phyloP scores from a whole-genome alignment of 208 protist genomes.

The Kentomonas sorsogonicus region DNA sequence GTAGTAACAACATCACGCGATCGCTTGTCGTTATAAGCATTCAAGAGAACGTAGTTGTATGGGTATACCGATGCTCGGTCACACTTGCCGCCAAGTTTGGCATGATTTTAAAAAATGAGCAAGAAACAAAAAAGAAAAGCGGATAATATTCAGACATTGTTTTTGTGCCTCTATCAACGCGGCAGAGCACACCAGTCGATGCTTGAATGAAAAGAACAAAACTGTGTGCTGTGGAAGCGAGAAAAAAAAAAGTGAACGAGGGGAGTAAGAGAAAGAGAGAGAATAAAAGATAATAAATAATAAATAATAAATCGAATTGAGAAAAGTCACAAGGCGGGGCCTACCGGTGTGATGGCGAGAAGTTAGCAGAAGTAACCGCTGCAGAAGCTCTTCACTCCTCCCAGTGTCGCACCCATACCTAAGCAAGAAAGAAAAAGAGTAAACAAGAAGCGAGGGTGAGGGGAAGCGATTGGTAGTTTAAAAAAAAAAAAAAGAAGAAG shows the following conservation, averaged over 20 bases:
- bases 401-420: neutral
- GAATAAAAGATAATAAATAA: too few relatives aligned
- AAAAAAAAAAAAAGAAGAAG: conserved; percentile 6
- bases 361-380: too few relatives aligned
- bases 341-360: too few relatives aligned
- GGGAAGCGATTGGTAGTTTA: neutral
- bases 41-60: too few relatives aligned
- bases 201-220: too few relatives aligned
- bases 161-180: neutral
- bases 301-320: too few relatives aligned
- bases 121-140: conserved; percentile 12
- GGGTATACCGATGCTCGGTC: too few relatives aligned
- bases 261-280: too few relatives aligned
- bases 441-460: neutral
- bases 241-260: neutral
- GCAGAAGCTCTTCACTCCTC: too few relatives aligned
- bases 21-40: too few relatives aligned
- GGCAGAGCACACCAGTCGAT: neutral
- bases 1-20: too few relatives aligned
- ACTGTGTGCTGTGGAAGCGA: neutral
- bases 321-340: too few relatives aligned
- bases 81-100: neutral
- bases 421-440: neutral
- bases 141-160: neutral
- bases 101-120: neutral